Evolutionary conservation across 2,329 filamentous ascomycete genomes (phyloP).

Genomic region (Claviceps lovelessii): DNA sequence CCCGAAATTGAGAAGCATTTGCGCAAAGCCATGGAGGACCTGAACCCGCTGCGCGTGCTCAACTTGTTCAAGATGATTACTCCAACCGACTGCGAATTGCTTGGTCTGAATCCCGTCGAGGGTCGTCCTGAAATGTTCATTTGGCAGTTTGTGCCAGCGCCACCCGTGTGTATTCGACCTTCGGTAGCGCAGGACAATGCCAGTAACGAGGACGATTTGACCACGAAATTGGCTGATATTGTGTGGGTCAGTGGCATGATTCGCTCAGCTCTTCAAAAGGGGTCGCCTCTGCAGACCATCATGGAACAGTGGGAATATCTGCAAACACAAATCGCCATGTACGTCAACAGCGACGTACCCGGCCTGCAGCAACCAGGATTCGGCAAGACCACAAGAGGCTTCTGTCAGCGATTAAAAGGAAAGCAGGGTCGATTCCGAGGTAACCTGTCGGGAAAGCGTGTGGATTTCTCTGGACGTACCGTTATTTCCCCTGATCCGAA

Average conservation of each 20-base stretch:
- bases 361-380: conserved; percentile 80
- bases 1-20: conserved; percentile 80
- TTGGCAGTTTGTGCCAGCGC: conserved; percentile 90
- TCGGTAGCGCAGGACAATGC: conserved; percentile 87
- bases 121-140: conserved; percentile 92
- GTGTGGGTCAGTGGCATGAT: conserved; percentile 84
- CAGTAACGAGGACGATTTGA: conserved; percentile 92
- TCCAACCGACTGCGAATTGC: conserved; percentile 73
- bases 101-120: conserved; percentile 75
- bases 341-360: conserved; percentile 93
- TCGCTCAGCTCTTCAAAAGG: conserved; percentile 65
- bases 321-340: conserved; percentile 89
- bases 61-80: conserved; percentile 86
- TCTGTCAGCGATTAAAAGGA: conserved; percentile 89
- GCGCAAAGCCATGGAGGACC: conserved; percentile 83
- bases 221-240: conserved; percentile 92
- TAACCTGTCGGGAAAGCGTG: conserved; percentile 93
- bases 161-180: conserved; percentile 84
- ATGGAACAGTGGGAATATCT: conserved; percentile 99
- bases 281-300: conserved; percentile 72
- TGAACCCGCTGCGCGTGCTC: conserved; percentile 77
- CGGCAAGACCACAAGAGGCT: conserved; percentile 79
- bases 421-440: conserved; percentile 96
- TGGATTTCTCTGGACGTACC: conserved; percentile 93
- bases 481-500: conserved; percentile 98